Conservation (phyloP, 2,329 filamentous ascomycete genomes). For the Magnaporthiopsis rhizophila region DNA sequence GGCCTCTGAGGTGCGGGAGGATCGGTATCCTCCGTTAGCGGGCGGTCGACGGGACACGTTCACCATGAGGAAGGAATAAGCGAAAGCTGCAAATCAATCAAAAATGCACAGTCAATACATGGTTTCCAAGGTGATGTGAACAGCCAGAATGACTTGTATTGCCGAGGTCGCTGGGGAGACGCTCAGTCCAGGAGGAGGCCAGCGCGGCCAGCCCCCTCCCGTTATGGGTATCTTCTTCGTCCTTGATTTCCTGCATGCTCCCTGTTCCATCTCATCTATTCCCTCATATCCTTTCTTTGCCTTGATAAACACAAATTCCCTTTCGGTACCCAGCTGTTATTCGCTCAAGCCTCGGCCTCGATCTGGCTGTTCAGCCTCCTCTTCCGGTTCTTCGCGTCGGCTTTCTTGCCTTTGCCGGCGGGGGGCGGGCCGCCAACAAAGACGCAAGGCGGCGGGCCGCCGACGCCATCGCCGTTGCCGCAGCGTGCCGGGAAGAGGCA, state of each 20-base stretch:
- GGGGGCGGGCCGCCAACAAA: not conserved
- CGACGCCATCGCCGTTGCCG: slow-evolving; percentile 4
- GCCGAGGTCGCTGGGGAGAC: not conserved
- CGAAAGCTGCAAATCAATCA: no score
- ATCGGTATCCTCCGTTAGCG: no score
- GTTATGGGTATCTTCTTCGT: not conserved
- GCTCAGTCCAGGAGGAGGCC: not conserved
- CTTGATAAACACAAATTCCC: not conserved
- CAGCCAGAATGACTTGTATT: not conserved
- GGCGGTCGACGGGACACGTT: no score
- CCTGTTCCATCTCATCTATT: not conserved
- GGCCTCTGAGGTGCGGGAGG: no score
- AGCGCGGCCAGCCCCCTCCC: not conserved
- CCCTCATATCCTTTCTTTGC: not conserved
- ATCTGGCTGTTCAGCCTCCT: not conserved
- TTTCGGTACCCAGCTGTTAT: no score
- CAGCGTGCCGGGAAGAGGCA: slow-evolving; percentile 2
- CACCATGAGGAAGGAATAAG: not conserved
- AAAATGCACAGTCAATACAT: not conserved
- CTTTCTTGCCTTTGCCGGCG: not conserved
- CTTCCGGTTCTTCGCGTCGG: no score
- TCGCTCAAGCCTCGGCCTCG: not conserved
- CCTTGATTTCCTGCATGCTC: not conserved
- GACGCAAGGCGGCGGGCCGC: no score
- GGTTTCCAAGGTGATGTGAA: not conserved